Percentiles rank a stretch among this genome's conserved stretches.
These are phyloP conservation scores for Mycotypha africana DNA, from an alignment of 371 early-diverging fungal genomes.

Conservation along the genomic window DNA sequence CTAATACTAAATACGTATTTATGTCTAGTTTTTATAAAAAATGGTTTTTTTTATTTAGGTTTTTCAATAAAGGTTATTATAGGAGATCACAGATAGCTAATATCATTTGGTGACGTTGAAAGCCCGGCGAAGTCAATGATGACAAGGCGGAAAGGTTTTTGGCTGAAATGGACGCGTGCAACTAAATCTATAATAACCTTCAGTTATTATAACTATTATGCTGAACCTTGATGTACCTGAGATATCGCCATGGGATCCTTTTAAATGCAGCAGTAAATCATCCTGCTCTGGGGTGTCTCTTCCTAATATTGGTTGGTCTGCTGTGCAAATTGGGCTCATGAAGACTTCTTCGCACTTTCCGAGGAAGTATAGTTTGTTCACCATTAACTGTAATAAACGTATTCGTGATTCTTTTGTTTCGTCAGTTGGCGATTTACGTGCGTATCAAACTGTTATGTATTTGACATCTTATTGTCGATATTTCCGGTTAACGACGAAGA, in stretches of 20 bases:
- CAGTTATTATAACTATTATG: slow-evolving; percentile 15
- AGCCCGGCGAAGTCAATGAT: slow-evolving; percentile 19
- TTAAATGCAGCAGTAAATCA: slow-evolving; percentile 16
- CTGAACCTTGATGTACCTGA: slow-evolving; percentile 16
- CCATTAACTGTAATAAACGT: slow-evolving; percentile 23
- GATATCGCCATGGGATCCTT: slow-evolving; percentile 15
- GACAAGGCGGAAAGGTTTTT: slow-evolving; percentile 13
- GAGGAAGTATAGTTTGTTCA: slow-evolving; percentile 20
- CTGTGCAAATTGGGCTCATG: slow-evolving; percentile 17
- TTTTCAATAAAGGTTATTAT: too few relatives aligned
- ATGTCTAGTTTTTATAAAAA: too few relatives aligned
- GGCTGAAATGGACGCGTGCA: slow-evolving; percentile 13
- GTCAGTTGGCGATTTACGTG: slow-evolving; percentile 15
- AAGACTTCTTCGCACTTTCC: slow-evolving; percentile 22
- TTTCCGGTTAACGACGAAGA: too few relatives aligned
- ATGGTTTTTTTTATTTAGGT: too few relatives aligned
- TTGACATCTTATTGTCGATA: slow-evolving; percentile 14
- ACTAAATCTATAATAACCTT: slow-evolving; percentile 13
- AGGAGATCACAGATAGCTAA: too few relatives aligned
- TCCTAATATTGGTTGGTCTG: slow-evolving; percentile 19
- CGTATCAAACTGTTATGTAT: slow-evolving; percentile 22
- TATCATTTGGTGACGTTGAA: slow-evolving; percentile 11
- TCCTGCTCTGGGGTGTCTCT: slow-evolving; percentile 16
- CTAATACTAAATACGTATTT: too few relatives aligned
- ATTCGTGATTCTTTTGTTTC: slow-evolving; percentile 21